Base-by-base conservation (phyloP, 768 basidiomycete species). In the Suillus cothurnatus region DNA sequence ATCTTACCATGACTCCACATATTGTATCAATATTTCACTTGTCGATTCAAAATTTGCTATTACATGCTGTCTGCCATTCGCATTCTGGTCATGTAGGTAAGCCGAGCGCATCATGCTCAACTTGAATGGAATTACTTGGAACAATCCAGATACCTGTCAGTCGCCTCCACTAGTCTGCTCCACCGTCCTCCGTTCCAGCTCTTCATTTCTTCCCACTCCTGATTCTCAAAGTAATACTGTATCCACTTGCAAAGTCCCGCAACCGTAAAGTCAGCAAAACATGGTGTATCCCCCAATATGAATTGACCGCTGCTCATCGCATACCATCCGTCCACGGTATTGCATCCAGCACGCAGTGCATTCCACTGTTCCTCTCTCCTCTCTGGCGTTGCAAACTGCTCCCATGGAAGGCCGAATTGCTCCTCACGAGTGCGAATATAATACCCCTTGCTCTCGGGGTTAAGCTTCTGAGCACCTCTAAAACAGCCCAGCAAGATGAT, bases 371-470 rank as follows among this genome's bases (percentile, higher is more conserved):
- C 72, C 12, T 68, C 71, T 9, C 76, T 68, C 28, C 63, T 70
- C 28, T 80, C 76, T 14, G 72, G 69, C 55, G 65, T 61, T 23
- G 65, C 67, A 5, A 72, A 62, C n/a, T 80, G 55, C 45, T 80
- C 76, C 69, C 84, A 82, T 58, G 80, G 67, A 45, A 71, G 69
- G 0, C 83, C 82, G 59, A 79, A 78, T 2, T 47, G 56, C 4
- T 60, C 64, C 28, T 75, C 73, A 21, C 81, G 72, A 1, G 80
- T 82, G 11, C 65, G 67, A 32, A 79, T 71, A 70, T 83, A 87
- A 67, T 80, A 81, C 9, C 64, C 74, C 65, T 72, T 66, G 70
- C 81, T 81, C 39, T 62, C 64, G 1, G 75, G 71, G 49, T 72
- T 75, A 34, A 84, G 70, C 41, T 72, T 68, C 17, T 69, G 65